Evolutionary conservation across 2,329 filamentous ascomycete genomes (phyloP).

Genomic region (Colletotrichum aenigma): DNA sequence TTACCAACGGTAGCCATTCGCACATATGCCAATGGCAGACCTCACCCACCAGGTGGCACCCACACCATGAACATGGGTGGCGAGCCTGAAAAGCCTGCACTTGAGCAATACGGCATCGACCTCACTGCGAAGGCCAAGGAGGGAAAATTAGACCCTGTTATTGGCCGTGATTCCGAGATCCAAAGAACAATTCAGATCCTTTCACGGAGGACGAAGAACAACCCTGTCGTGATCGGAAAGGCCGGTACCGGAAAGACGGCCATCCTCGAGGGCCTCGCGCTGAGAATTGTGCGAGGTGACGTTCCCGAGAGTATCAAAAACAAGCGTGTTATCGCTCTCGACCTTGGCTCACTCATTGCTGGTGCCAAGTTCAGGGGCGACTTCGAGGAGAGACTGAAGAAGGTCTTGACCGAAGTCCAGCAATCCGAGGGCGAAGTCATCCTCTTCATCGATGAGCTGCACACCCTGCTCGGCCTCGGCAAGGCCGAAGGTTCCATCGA

Average conservation of each 20-base stretch:
- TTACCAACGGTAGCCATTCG: slow-evolving; percentile 48
- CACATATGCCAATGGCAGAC: slow-evolving; percentile 71
- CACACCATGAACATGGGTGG: slow-evolving; percentile 90
- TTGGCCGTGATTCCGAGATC: slow-evolving; percentile 90
- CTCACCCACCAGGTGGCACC: slow-evolving; percentile 88
- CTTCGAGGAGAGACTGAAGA: slow-evolving; percentile 93
- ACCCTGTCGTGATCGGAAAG: slow-evolving; percentile 90
- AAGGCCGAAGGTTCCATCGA: slow-evolving; percentile 97
- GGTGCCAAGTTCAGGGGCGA: slow-evolving; percentile 96
- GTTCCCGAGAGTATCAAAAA: slow-evolving; percentile 96
- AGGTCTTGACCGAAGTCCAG: slow-evolving; percentile 88
- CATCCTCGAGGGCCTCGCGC: slow-evolving; percentile 86
- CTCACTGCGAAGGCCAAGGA: slow-evolving; percentile 83
- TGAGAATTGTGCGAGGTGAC: slow-evolving; percentile 89
- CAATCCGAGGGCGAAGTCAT: slow-evolving; percentile 89
- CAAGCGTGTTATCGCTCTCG: slow-evolving; percentile 85
- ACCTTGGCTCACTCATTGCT: slow-evolving; percentile 91
- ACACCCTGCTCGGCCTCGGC: slow-evolving; percentile 87
- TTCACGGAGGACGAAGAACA: slow-evolving; percentile 92
- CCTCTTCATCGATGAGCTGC: slow-evolving; percentile 93
- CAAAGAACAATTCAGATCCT: slow-evolving; percentile 94
- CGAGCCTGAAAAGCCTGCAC: slow-evolving; percentile 78
- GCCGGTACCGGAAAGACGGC: slow-evolving; percentile 95
- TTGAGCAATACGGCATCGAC: slow-evolving; percentile 92
- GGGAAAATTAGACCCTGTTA: slow-evolving; percentile 94